phyloP scores from a whole-genome alignment of 805 yeast genomes.

The Saccharomycopsis amapae region DNA sequence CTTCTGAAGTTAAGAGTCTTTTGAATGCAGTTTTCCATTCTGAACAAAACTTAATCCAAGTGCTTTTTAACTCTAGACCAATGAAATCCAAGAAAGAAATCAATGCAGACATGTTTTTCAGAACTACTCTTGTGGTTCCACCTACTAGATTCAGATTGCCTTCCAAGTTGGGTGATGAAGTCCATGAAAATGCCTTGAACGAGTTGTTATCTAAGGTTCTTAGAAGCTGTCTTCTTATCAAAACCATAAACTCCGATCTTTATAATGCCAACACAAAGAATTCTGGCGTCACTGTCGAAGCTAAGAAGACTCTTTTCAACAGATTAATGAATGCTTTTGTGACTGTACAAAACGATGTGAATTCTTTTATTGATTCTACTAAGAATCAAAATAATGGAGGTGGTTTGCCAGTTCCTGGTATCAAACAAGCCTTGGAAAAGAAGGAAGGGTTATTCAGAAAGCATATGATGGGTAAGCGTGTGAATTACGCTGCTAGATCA shows the following conservation, averaged over 20 bases:
- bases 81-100: constrained; percentile 37
- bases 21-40: constrained; percentile 65
- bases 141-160: constrained; percentile 96
- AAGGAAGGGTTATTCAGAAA: constrained; percentile 97
- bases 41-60: constrained; percentile 63
- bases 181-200: constrained; percentile 91
- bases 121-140: constrained; percentile 85
- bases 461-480: constrained; percentile 99
- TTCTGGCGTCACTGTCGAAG: constrained; percentile 54
- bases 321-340: constrained; percentile 95
- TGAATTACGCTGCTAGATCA: constrained; percentile 96
- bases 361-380: constrained; percentile 86
- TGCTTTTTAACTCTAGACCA: constrained; percentile 69
- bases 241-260: constrained; percentile 85
- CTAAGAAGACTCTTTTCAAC: constrained; percentile 71
- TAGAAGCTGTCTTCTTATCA: constrained; percentile 70
- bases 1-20: constrained; percentile 80
- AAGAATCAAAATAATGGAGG: constrained; percentile 72
- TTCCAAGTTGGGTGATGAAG: constrained; percentile 92
- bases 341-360: constrained; percentile 89
- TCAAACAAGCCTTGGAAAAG: constrained; percentile 95
- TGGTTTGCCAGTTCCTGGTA: constrained; percentile 77
- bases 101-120: constrained; percentile 79
- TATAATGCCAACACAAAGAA: constrained; percentile 49
- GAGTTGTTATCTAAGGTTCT: constrained; percentile 76